Evolutionary conservation across 345 rosid genomes (phyloP), one percentile per base, ranked within the genome.

Genomic region (Citrus maxima): DNA sequence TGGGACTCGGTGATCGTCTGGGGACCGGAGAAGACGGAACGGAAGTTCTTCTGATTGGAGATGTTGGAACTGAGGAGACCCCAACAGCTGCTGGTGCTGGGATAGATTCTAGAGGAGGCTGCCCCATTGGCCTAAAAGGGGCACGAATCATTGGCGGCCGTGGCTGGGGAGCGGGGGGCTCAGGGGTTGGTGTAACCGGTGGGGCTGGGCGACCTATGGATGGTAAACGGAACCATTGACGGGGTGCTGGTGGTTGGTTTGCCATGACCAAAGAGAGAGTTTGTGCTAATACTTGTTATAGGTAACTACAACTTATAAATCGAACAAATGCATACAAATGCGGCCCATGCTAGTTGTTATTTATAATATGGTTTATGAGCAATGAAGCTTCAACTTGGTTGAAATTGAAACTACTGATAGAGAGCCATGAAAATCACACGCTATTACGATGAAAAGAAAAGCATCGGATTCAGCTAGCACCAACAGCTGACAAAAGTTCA

Each of bases 151-250:
- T 10, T 42, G 70, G 18, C 2, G 89, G 82, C 38, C 86, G 83
- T 14, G 87, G 77, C n/a, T 82, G 83, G 21, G 85, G 63, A 69
- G 91, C 79, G 16, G 85, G 54, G 7, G 88, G 74, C 30, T 73
- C 82, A 4, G 88, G 86, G 9, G 82, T 32, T 38, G 87, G 83
- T 21, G 80, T 42, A 54, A 79, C 63, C 3, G 85, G 72, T 16
- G 74, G 51, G 3, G 49, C 73, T 4, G 88, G 86, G 34, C 91
- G 88, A 34, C 80, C 76, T 22, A 89, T 51, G 58, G 92, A 86
- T 32, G 86, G 64, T 70, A 87, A 82, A 72, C 93, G 93, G 46
- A 83, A 83, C 93, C 93, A 90, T 18, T 86, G 88, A 58, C 92
- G 90, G 72, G 88, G 1, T 22, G 74, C 84, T 14, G 82, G 80